These are phyloP conservation scores for Pueraria montana DNA, from an alignment of 306 rosid species.

Conservation along the genomic window DNA sequence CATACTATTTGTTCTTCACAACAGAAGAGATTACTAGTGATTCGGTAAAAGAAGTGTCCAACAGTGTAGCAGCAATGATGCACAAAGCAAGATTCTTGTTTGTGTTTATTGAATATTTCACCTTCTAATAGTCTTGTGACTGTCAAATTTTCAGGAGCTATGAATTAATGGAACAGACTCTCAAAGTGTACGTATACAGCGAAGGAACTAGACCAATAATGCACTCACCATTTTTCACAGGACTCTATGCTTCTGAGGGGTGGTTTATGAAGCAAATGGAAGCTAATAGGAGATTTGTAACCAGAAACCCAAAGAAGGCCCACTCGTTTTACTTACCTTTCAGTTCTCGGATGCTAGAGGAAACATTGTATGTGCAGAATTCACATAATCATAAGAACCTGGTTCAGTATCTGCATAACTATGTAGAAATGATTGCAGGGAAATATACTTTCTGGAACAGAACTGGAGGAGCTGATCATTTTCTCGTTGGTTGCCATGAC, in stretches of 20 bases:
- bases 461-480: constrained; percentile 92
- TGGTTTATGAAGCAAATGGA: constrained; percentile 93
- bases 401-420: constrained; percentile 63
- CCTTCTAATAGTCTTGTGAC: neutral
- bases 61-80: neutral
- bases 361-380: constrained; percentile 59
- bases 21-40: neutral
- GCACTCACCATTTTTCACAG: constrained; percentile 73
- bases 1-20: neutral
- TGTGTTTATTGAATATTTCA: constrained; percentile 27
- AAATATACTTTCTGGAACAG: constrained; percentile 89
- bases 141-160: constrained; percentile 76
- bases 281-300: constrained; percentile 64
- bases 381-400: constrained; percentile 78
- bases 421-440: constrained; percentile 59
- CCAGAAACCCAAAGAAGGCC: constrained; percentile 70
- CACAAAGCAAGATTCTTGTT: constrained; percentile 32
- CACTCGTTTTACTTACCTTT: constrained; percentile 91
- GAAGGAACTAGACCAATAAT: constrained; percentile 83
- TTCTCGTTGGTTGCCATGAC: constrained; percentile 94
- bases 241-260: constrained; percentile 96
- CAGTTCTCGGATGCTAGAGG: constrained; percentile 79
- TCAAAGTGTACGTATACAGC: constrained; percentile 75
- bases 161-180: constrained; percentile 85
- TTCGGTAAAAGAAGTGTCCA: neutral